Base-by-base conservation (phyloP, 2,329 filamentous ascomycete genomes). In the Camillea tinctor region DNA sequence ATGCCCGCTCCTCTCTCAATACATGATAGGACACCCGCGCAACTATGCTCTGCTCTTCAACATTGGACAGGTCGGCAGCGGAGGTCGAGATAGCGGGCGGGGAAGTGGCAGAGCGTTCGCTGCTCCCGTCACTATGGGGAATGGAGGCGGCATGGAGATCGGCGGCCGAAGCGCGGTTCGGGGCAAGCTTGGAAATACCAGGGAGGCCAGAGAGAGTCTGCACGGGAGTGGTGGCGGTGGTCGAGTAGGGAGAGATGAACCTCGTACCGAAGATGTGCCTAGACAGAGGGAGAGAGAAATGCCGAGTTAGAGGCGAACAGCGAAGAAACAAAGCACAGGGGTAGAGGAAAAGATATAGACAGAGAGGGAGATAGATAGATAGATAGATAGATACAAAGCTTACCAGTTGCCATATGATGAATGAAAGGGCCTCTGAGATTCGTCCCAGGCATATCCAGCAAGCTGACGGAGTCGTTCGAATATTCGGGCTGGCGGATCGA, bases 361-460 rank as follows among this genome's bases (percentile, higher is more conserved):
- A 6, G 8, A 20, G 20, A 15, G 30, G n/a, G 44, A 50, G 50
- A 40, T 9, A 55, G 61, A 50, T 59, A 56, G 63, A n/a, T 60
- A 52, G 56, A 58, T 57, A 55, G 50, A 20, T 50, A 55, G 50
- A 55, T 48, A 20, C 48, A 52, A 22, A 6, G 24, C 69, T 76
- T 79, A 87, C 92, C 93, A 98, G 79, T 93, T 93, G 74, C 96
- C 92, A 76, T 97, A 97, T 69, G 88, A 92, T 55, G 84, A 84
- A 71, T 88, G 86, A 58, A 83, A 79, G 11, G 85, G 84, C 23
- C 75, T 75, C 59, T 71, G 74, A 15, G 84, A 81, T 66, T 91
- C 88, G 74, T 93, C 89, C 90, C 90, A 93, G 6, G 84, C 86
- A 72, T 92, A 93, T 56, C 89, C 90, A 52, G 88, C 82, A 65